Base-by-base conservation (phyloP, 768 basidiomycete genomes). In the Albatrellus ellisii region DNA sequence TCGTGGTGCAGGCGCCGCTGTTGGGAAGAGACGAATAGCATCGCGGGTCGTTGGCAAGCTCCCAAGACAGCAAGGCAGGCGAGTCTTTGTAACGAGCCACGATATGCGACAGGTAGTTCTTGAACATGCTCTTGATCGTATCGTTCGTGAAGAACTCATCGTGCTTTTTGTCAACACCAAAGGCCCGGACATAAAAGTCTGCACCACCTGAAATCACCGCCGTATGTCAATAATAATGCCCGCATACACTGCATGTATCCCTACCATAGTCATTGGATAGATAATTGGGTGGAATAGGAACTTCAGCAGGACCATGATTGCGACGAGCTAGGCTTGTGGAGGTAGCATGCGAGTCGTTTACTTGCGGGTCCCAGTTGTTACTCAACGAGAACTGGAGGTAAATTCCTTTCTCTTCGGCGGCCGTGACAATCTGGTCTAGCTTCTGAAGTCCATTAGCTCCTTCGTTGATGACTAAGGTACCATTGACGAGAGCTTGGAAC, bases 361-460 rank as follows among this genome's bases (percentile, higher is more conserved):
- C 26, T n/a, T 26, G 22, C 4, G 50, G 48, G 45, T 39, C 33
- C 50, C 50, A 52, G 40, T 52, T 52, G 41, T 51, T 52, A 21
- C 45, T 52, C 28, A 44, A 34, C 26, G 47, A 36, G 25, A 49
- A 46, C 6, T 41, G 29, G 2, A 51, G 36, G 24, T 71, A 70
- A 20, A 82, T 54, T 11, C 68, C 69, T 26, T 69, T 68, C 46
- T 73, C 59, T 47, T 73, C 61, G 2, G 78, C 79, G 41, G 72
- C 58, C 38, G 66, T 53, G 25, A 77, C 52, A 24, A 81, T 62
- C 36, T 64, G 72, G 52, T 81, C 79, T 27, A 82, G 60, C 45
- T 71, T 75, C 45, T 76, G 73, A 39, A 81, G 61, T 36, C 79
- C 79, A 42, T 72, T 76, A 17, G 75, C 56, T 4, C 77, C 77